Evolutionary conservation across 2,329 filamentous ascomycete genomes (phyloP).

Genomic region (Zasmidium angulare): DNA sequence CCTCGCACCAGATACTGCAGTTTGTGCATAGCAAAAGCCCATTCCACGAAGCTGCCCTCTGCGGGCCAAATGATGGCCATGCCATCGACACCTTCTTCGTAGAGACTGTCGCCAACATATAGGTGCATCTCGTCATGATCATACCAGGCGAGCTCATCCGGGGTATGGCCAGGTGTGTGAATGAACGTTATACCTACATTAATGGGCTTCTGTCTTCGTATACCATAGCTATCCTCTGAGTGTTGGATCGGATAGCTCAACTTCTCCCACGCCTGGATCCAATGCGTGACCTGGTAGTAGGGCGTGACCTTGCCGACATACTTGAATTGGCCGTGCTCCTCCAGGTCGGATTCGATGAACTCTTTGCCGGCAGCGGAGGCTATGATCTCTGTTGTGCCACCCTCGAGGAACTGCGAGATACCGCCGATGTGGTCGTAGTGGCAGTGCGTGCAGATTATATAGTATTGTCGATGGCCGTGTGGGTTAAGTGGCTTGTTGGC

Average conservation of each 20-base stretch:
- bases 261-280: conserved; percentile 40
- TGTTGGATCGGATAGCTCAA: conserved; percentile 27
- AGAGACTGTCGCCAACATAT: conserved; percentile 50
- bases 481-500: conserved; percentile 40
- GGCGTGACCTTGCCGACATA: conserved; percentile 40
- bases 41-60: conserved; percentile 41
- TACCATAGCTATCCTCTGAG: neutral
- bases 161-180: conserved; percentile 50
- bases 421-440: conserved; percentile 46
- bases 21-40: conserved; percentile 38
- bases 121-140: conserved; percentile 45
- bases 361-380: conserved; percentile 38
- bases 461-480: conserved; percentile 33
- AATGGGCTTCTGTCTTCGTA: neutral
- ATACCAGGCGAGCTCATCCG: conserved; percentile 48
- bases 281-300: conserved; percentile 42
- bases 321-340: conserved; percentile 43
- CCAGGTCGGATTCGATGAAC: conserved; percentile 44
- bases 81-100: conserved; percentile 38
- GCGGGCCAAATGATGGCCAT: conserved; percentile 43
- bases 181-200: conserved; percentile 43
- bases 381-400: conserved; percentile 31
- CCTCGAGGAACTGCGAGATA: conserved; percentile 37
- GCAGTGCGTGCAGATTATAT: conserved; percentile 49
- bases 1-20: conserved; percentile 36